phyloP scores from a whole-genome alignment of 1,284 basidiomycete species.

The Trametes sp. region DNA sequence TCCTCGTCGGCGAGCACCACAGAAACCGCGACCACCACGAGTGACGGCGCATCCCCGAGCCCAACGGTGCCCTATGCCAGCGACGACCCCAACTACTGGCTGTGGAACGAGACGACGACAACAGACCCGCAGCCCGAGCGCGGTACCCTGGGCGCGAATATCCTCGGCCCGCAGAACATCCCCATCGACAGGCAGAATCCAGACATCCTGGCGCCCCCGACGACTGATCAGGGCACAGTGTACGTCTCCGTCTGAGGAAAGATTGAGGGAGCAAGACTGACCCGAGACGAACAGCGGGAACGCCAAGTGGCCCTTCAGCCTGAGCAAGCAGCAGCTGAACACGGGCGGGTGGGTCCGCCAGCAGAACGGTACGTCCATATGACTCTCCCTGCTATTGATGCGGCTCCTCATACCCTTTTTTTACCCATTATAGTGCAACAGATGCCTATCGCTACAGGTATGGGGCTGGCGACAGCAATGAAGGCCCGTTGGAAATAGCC shows the following conservation, averaged over 20 bases:
- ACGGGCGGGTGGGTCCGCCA: conserved; percentile 76
- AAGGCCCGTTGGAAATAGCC: neutral
- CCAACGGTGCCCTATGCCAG: conserved; percentile 48
- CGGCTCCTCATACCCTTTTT: neutral
- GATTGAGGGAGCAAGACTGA: neutral
- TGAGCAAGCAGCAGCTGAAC: conserved; percentile 71
- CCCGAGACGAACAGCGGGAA: conserved; percentile 49
- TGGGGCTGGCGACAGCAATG: conserved; percentile 10
- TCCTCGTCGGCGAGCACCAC: neutral
- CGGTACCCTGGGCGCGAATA: conserved; percentile 53
- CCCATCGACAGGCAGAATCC: conserved; percentile 61
- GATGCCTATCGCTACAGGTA: conserved; percentile 67
- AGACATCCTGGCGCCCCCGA: conserved; percentile 67
- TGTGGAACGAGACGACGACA: conserved; percentile 36
- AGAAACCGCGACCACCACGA: conserved; percentile 12
- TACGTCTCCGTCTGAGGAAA: conserved; percentile 38
- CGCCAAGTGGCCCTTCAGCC: conserved; percentile 72
- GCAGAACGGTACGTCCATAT: conserved; percentile 59
- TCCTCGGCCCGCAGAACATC: conserved; percentile 62
- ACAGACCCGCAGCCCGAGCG: conserved; percentile 44
- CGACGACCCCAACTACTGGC: conserved; percentile 58
- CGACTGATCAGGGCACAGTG: conserved; percentile 68
- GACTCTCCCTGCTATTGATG: too few relatives aligned
- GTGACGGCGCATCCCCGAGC: conserved; percentile 10
- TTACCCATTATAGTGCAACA: conserved; percentile 49